These are phyloP conservation scores for Fusarium nanum DNA, from an alignment of 2,329 filamentous ascomycete genomes.

Conservation along the genomic window DNA sequence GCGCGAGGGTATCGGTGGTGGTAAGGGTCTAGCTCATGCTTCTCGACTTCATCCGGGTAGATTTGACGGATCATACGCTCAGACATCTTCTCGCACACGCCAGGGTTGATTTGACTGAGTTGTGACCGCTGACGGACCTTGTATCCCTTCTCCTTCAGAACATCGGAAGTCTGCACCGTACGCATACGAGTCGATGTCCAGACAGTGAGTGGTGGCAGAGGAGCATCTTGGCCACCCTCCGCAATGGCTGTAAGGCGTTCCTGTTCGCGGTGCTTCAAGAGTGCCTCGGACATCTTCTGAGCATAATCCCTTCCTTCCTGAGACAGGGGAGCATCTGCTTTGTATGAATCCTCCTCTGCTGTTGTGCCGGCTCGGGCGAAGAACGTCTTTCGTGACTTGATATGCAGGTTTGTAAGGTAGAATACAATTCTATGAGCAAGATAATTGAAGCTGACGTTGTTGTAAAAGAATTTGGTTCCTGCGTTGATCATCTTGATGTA, in stretches of 20 bases:
- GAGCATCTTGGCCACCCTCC: slow-evolving; percentile 73
- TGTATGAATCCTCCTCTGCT: slow-evolving; percentile 90
- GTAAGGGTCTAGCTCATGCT: slow-evolving; percentile 94
- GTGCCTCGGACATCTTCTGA: slow-evolving; percentile 83
- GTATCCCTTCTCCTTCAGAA: slow-evolving; percentile 82
- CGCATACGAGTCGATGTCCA: slow-evolving; percentile 95
- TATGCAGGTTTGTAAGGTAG: slow-evolving; percentile 96
- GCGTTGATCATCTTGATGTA: slow-evolving; percentile 99
- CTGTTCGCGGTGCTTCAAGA: slow-evolving; percentile 84
- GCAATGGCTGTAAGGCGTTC: slow-evolving; percentile 78
- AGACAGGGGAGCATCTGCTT: slow-evolving; percentile 86
- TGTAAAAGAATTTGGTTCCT: slow-evolving; percentile 91
- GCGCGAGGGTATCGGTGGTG: slow-evolving; percentile 96
- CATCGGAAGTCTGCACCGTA: slow-evolving; percentile 89
- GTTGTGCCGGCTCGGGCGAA: slow-evolving; percentile 91
- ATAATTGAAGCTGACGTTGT: slow-evolving; percentile 97
- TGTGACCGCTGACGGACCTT: slow-evolving; percentile 92
- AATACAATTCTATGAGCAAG: slow-evolving; percentile 97
- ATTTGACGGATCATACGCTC: slow-evolving; percentile 82
- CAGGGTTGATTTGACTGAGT: slow-evolving; percentile 97
- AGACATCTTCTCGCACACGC: slow-evolving; percentile 93
- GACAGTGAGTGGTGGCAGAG: slow-evolving; percentile 83
- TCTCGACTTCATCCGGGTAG: slow-evolving; percentile 90
- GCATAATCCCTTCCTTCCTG: slow-evolving; percentile 84
- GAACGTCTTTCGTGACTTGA: slow-evolving; percentile 93